Evolutionary conservation across 805 yeast species (phyloP).

Genomic region (Teunomyces kruisii): DNA sequence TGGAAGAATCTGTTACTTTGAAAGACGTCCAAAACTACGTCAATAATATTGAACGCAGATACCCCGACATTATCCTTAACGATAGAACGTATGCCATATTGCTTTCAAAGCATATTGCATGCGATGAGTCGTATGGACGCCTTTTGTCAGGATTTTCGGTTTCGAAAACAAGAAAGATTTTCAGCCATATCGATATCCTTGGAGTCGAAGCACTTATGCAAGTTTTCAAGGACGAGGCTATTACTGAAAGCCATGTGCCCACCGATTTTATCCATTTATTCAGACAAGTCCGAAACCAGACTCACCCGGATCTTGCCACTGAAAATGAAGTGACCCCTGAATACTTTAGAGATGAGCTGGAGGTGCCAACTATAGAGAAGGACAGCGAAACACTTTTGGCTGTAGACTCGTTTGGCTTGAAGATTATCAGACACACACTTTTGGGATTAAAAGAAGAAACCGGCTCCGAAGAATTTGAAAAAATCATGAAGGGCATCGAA

Average conservation of each 20-base stretch:
- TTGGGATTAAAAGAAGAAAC: conserved; percentile 38
- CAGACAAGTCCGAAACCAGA: conserved; percentile 21
- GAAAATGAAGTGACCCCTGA: conserved; percentile 13
- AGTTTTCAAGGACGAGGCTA: conserved; percentile 23
- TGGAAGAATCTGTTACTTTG: conserved; percentile 38
- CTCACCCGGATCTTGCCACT: conserved; percentile 5
- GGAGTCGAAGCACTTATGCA: conserved; percentile 47
- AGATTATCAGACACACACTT: conserved; percentile 73
- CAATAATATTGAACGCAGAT: conserved; percentile 23
- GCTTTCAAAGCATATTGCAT: conserved; percentile 38
- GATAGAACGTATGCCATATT: conserved; percentile 62
- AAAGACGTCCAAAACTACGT: conserved; percentile 46
- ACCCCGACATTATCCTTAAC: conserved; percentile 34
- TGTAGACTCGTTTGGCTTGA: conserved; percentile 76
- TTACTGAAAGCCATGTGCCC: conserved; percentile 33
- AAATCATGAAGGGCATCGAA: conserved; percentile 28
- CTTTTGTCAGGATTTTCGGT: conserved; percentile 8
- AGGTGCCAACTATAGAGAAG: conserved; percentile 49
- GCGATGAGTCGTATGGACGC: conserved; percentile 9
- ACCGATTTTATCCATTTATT: conserved; percentile 30
- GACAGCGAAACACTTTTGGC: conserved; percentile 56
- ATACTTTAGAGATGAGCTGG: conserved; percentile 32
- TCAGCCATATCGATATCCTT: conserved; percentile 52
- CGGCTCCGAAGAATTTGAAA: conserved; percentile 19
- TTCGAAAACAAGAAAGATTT: conserved; percentile 26